Evolutionary conservation across 2,329 filamentous ascomycete species (phyloP).

Genomic region (Lojkania enalia): DNA sequence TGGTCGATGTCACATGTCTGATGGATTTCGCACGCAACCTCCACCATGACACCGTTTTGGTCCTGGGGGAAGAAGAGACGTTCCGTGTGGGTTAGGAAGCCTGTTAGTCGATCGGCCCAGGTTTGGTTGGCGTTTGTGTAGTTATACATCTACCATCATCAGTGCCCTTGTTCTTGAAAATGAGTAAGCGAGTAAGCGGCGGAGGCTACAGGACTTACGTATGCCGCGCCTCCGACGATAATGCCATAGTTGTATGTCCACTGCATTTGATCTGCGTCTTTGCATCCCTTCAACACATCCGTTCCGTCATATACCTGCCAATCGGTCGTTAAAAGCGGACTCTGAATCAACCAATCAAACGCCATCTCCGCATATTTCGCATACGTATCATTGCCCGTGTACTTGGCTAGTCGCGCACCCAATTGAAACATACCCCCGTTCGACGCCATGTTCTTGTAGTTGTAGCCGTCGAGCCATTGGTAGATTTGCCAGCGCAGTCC

Average conservation of each 20-base stretch:
- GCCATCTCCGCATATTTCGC: constrained; percentile 40
- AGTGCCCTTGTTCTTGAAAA: constrained; percentile 4
- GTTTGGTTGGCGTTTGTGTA: constrained; percentile 42
- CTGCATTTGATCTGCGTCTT: constrained; percentile 32
- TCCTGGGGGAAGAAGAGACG: constrained; percentile 46
- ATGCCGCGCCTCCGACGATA: constrained; percentile 39
- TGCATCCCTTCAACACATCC: constrained; percentile 25
- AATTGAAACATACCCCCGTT: constrained; percentile 46
- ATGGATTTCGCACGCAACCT: constrained; percentile 45
- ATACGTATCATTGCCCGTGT: constrained; percentile 44
- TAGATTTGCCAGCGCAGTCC: constrained; percentile 45
- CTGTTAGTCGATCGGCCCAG: constrained; percentile 35
- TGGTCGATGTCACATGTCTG: constrained; percentile 51
- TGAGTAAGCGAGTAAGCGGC: neutral
- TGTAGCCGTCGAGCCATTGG: constrained; percentile 39
- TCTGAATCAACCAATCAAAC: constrained; percentile 40
- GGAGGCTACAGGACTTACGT: constrained; percentile 20
- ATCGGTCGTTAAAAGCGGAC: constrained; percentile 28
- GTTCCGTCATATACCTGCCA: constrained; percentile 35
- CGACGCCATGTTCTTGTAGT: constrained; percentile 45
- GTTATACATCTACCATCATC: constrained; percentile 41
- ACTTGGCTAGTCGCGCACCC: constrained; percentile 42
- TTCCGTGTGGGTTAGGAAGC: constrained; percentile 37
- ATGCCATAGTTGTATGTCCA: constrained; percentile 47
- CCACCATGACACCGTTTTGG: constrained; percentile 46